Base-by-base conservation (phyloP, 257 asterid genomes). In the Hygrophila difformis region DNA sequence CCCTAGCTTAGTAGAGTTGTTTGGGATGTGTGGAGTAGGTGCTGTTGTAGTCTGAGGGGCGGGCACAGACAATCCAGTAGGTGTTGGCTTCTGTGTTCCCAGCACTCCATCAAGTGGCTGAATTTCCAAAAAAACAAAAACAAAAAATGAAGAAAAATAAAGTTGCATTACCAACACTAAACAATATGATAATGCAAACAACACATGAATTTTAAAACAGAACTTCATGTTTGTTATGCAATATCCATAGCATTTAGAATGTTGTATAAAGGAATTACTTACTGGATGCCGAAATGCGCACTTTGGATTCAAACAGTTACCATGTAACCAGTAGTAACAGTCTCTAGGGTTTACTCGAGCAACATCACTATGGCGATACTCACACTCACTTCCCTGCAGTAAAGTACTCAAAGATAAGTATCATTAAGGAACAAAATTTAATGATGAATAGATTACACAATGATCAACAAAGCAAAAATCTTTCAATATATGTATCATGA, bases 221-320 rank as follows among this genome's bases (percentile, higher is more conserved):
- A 26, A 26, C 8, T 3, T 3, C 7, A 26, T 26, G 31, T 26
- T 26, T n/a, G n/a, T n/a, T n/a, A n/a, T n/a, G n/a, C n/a, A n/a
- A n/a, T n/a, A n/a, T n/a, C n/a, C n/a, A n/a, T n/a, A n/a, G n/a
- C n/a, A n/a, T n/a, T n/a, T n/a, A n/a, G n/a, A n/a, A n/a, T n/a
- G n/a, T n/a, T n/a, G n/a, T n/a, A n/a, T n/a, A 44, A 45, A 18
- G 11, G 40, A 28, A 39, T 51, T 39, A 73, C 94, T 79, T 45
- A 87, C 97, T 69, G 94, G 93, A 74, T 87, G 97, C 28, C 97
- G 82, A 49, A 82, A 83, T 1, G 54, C 71, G 26, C 97, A 87
- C 70, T 79, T 87, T 5, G 85, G 79, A 53, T 80, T 87, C 61
- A 87, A 73, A 84, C 97, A 87, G 66, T 70, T 87, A 53, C 93